Percentiles rank a stretch among this genome's conserved stretches.
phyloP scores from a whole-genome alignment of 257 asterid genomes.

The Solanum neorickii region DNA sequence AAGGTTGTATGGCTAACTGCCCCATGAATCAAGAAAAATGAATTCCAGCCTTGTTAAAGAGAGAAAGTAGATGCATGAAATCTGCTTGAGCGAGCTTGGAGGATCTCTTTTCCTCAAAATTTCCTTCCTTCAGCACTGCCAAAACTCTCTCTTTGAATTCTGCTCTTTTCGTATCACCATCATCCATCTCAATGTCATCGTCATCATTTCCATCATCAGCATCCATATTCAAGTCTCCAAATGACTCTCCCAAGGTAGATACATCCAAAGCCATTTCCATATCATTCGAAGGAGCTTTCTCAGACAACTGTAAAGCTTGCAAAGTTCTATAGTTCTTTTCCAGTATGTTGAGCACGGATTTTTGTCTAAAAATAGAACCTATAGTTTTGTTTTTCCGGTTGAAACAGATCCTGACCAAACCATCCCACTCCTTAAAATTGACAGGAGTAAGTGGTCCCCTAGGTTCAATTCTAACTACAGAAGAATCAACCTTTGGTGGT shows the following conservation, averaged over 20 bases:
- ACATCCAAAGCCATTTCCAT: constrained; percentile 38
- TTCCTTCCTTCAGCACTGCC: constrained; percentile 55
- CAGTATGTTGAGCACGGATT: constrained; percentile 48
- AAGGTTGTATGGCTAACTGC: not conserved
- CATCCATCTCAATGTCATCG: constrained; percentile 70
- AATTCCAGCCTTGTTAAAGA: constrained; percentile 71
- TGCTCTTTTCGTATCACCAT: constrained; percentile 38
- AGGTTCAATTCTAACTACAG: constrained; percentile 92
- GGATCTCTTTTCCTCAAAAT: constrained; percentile 65
- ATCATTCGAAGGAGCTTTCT: constrained; percentile 37
- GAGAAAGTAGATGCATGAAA: constrained; percentile 71
- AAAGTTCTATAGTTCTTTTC: constrained; percentile 85
- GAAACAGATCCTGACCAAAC: constrained; percentile 87
- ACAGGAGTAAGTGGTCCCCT: constrained; percentile 68
- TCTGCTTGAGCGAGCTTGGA: constrained; percentile 74
- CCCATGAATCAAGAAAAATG: constrained; percentile 50
- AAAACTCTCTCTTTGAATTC: constrained; percentile 61
- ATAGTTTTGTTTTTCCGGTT: constrained; percentile 76
- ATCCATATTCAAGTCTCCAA: constrained; percentile 58
- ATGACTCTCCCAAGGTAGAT: constrained; percentile 63
- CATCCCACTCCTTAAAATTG: constrained; percentile 97
- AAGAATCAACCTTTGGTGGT: constrained; percentile 94
- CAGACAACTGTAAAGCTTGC: constrained; percentile 56
- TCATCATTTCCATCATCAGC: constrained; percentile 41
- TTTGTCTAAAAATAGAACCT: constrained; percentile 73